Base-by-base conservation (phyloP, 495 filamentous ascomycete species). In the Hypoxylon perforatum region DNA sequence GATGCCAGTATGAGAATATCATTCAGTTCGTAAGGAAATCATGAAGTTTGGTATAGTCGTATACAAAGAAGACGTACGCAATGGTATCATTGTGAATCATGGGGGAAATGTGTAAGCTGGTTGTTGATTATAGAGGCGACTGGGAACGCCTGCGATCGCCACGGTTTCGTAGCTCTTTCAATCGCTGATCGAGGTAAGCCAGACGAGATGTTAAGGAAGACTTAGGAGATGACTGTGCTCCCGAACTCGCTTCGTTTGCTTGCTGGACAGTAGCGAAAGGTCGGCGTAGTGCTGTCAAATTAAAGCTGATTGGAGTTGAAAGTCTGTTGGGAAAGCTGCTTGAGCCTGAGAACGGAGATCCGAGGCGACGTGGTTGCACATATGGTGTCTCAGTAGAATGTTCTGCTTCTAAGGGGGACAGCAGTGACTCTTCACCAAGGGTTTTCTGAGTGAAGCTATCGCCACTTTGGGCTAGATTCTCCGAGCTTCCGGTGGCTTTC, bases 111-210 rank as follows among this genome's bases (percentile, higher is more conserved):
- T 18, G 30, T 42, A 44, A 11, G 60, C 39, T n/a, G 36, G 7
- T 35, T 19, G 42, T 18, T 48, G 47, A 50, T 78, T 68, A 82
- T 39, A 76, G 41, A 7, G 81, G 80, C 12, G 80, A 81, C 58
- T 80, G 75, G 14, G 79, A 79, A 12, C 77, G 73, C 22, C 67
- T 73, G 39, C 64, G 72, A 15, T 70, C 50, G 30, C 76, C 71
- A 35, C 75, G 76, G 38, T 76, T 80, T 56, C 76, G 77, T 61
- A 86, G 73, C 49, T 85, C 79, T 69, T 79, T 82, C 47, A 86
- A 76, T 42, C 82, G 81, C 60, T 82, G 77, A 58, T 84, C 82
- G 8, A 86, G 73, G 44, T 84, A 82, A 25, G 80, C 78, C 25
- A 85, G 70, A n/a, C 83, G 81, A 47, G 77, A 75, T 44, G 80